These are phyloP conservation scores for Jaminaea rosea DNA, from an alignment of 1,284 basidiomycete species.

Conservation along the genomic window DNA sequence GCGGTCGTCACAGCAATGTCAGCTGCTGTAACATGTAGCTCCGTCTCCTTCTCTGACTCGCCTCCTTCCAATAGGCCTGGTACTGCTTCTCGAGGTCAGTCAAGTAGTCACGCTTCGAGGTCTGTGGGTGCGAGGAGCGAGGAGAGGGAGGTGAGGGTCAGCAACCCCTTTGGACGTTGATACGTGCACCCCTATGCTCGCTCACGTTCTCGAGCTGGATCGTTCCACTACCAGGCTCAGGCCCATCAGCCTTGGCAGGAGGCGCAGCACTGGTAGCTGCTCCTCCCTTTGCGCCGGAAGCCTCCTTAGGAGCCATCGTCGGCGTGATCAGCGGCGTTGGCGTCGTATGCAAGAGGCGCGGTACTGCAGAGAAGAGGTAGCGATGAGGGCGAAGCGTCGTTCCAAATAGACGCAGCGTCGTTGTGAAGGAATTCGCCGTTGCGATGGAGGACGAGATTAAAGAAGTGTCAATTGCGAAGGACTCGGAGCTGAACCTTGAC, in stretches of 20 bases:
- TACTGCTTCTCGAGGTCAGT: slow-evolving; percentile 73
- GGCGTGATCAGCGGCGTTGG: neutral
- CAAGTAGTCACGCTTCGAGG: slow-evolving; percentile 81
- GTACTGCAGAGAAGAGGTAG: too few species aligned
- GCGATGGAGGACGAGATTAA: too few species aligned
- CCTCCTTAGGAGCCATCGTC: neutral
- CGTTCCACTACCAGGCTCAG: slow-evolving; percentile 23
- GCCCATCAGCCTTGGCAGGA: too few species aligned
- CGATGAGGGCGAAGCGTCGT: too few species aligned
- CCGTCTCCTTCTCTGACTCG: slow-evolving; percentile 26
- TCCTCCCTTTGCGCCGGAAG: slow-evolving; percentile 1
- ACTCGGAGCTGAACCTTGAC: too few species aligned
- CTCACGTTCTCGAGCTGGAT: slow-evolving; percentile 46
- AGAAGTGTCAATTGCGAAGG: too few species aligned
- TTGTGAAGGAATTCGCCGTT: too few species aligned
- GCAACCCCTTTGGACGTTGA: neutral
- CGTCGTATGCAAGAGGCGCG: neutral
- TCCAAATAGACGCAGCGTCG: too few species aligned
- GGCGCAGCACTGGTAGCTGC: too few species aligned
- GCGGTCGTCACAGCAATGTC: too few species aligned
- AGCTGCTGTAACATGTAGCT: too few species aligned
- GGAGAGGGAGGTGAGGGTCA: neutral
- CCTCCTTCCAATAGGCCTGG: slow-evolving; percentile 74
- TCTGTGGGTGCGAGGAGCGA: slow-evolving; percentile 44
- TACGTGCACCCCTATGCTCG: neutral